A percentile compares a stretch with the other conserved stretches of the same genome.
phyloP scores from a whole-genome alignment of 73 alveolate species.

The Loxodes magnus region DNA sequence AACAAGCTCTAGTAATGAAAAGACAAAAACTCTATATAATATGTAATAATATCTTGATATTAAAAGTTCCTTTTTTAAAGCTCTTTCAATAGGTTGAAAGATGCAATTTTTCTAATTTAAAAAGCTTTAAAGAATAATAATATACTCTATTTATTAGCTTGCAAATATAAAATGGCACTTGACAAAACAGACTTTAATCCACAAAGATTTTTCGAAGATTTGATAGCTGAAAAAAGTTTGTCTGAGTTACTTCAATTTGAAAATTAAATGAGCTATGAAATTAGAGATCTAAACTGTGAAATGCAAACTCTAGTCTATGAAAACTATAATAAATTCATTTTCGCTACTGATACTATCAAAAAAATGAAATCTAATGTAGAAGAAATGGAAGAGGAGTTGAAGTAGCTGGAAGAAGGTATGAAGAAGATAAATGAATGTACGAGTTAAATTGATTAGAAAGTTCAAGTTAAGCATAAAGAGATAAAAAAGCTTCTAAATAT shows the following conservation, averaged over 20 bases:
- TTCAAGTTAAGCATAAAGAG: background rate
- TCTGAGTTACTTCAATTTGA: slow-evolving; percentile 44
- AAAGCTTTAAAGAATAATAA: no score
- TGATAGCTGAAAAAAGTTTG: slow-evolving; percentile 28
- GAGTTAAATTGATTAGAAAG: background rate
- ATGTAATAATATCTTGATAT: no score
- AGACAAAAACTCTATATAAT: no score
- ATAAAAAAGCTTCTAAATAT: background rate
- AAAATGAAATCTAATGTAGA: slow-evolving; percentile 43
- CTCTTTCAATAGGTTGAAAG: no score
- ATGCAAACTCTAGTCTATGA: slow-evolving; percentile 50
- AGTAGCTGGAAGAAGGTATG: slow-evolving; percentile 37
- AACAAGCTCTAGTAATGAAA: no score
- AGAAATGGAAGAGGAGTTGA: slow-evolving; percentile 38
- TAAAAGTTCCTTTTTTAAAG: no score
- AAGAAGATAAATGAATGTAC: slow-evolving; percentile 8
- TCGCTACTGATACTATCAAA: slow-evolving; percentile 51
- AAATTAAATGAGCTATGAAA: slow-evolving; percentile 42
- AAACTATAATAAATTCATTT: slow-evolving; percentile 45
- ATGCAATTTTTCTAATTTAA: no score
- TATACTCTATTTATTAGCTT: no score
- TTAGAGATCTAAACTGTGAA: slow-evolving; percentile 38
- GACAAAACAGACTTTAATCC: slow-evolving; percentile 41
- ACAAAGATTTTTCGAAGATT: slow-evolving; percentile 29
- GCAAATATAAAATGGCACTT: slow-evolving; percentile 10